A percentile compares a stretch with the other conserved stretches of the same genome.
phyloP scores from a whole-genome alignment of 768 basidiomycete genomes.

The Pisolithus albus region DNA sequence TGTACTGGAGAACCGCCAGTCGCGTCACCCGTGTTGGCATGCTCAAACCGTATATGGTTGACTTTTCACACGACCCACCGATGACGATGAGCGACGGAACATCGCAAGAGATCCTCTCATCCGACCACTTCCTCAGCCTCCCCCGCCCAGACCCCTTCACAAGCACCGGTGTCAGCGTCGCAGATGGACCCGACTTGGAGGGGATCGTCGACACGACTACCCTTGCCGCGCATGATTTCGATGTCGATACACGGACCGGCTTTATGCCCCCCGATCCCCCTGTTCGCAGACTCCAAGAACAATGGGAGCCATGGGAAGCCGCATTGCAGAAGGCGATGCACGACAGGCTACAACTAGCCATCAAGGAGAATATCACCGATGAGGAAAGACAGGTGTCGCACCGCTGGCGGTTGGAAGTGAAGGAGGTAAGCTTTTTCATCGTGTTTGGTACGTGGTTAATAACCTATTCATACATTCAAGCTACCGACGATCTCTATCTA shows the following conservation, averaged over 20 bases:
- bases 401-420: slow-evolving; percentile 47
- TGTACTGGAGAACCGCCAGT: too few species aligned
- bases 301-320: slow-evolving; percentile 72
- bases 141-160: slow-evolving; percentile 27
- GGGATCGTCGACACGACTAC: slow-evolving; percentile 46
- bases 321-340: slow-evolving; percentile 45
- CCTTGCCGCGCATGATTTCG: slow-evolving; percentile 81
- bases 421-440: slow-evolving; percentile 34
- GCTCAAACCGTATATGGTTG: too few species aligned
- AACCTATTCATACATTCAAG: slow-evolving; percentile 25
- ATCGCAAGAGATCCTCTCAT: slow-evolving; percentile 3
- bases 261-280: slow-evolving; percentile 86
- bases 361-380: slow-evolving; percentile 35
- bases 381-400: slow-evolving; percentile 37
- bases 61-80: too few species aligned
- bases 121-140: slow-evolving; percentile 31
- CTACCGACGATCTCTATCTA: slow-evolving; percentile 46
- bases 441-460: slow-evolving; percentile 1
- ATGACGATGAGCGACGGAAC: too few species aligned
- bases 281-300: slow-evolving; percentile 47
- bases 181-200: neutral
- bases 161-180: slow-evolving; percentile 1
- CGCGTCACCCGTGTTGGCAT: too few species aligned
- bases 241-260: slow-evolving; percentile 85
- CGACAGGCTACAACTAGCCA: slow-evolving; percentile 46